These are phyloP conservation scores for Barnettozyma siamensis DNA, from an alignment of 805 yeast species.

Conservation along the genomic window DNA sequence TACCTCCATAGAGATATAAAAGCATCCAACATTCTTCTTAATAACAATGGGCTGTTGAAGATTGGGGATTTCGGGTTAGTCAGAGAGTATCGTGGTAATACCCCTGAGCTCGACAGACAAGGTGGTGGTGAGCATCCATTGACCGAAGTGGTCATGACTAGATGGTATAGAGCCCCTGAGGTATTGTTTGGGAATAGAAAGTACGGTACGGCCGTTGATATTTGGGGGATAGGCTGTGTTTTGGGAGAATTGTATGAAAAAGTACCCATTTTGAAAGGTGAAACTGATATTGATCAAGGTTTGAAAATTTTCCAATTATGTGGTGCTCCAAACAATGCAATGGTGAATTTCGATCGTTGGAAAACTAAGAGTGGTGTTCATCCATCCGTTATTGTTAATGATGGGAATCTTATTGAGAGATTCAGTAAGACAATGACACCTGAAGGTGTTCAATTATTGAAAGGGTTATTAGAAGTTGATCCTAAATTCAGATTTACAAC, in stretches of 20 bases:
- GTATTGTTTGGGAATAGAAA: slow-evolving; percentile 75
- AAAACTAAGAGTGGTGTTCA: slow-evolving; percentile 7
- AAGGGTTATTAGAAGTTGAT: slow-evolving; percentile 59
- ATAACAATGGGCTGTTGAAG: slow-evolving; percentile 69
- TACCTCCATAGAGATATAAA: slow-evolving; percentile 86
- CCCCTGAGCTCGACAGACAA: slow-evolving; percentile 43
- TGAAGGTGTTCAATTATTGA: slow-evolving; percentile 49
- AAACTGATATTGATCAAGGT: slow-evolving; percentile 83
- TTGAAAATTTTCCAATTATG: slow-evolving; percentile 71
- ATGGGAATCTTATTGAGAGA: slow-evolving; percentile 38
- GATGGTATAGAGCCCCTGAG: slow-evolving; percentile 98
- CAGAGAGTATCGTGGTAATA: slow-evolving; percentile 57
- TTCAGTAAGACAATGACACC: slow-evolving; percentile 37
- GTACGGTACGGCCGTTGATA: slow-evolving; percentile 91
- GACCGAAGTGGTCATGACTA: slow-evolving; percentile 79
- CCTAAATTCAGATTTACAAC: slow-evolving; percentile 78
- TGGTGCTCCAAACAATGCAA: slow-evolving; percentile 61
- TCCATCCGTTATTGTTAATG: slow-evolving; percentile 17
- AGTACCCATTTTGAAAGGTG: slow-evolving; percentile 81
- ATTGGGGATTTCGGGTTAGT: slow-evolving; percentile 97
- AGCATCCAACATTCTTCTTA: slow-evolving; percentile 89
- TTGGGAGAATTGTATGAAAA: slow-evolving; percentile 83
- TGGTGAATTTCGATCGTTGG: slow-evolving; percentile 32
- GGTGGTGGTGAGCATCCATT: slow-evolving; percentile 43
- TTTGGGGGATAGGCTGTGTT: slow-evolving; percentile 98